These are phyloP conservation scores for Penicillium sp. DNA, from an alignment of 2,329 filamentous ascomycete genomes.

Conservation along the genomic window DNA sequence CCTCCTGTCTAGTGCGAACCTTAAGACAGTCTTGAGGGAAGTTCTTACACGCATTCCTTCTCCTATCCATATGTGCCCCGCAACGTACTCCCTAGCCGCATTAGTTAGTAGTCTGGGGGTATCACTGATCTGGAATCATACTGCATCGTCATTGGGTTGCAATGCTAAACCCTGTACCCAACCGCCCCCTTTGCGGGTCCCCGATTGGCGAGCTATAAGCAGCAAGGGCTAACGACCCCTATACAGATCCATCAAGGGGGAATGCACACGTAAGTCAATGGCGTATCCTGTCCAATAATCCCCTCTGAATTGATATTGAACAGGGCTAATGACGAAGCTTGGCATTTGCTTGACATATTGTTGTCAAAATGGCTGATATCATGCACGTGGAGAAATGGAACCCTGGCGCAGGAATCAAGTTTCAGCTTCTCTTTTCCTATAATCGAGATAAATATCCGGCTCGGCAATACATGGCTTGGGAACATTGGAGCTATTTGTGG, in stretches of 20 bases:
- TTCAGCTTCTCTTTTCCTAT: neutral
- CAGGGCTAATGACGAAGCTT: slow-evolving; percentile 8
- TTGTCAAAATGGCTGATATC: neutral
- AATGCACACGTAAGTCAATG: slow-evolving; percentile 10
- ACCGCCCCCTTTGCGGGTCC: slow-evolving; percentile 2
- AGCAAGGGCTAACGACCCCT: slow-evolving; percentile 9
- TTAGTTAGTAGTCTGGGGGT: neutral
- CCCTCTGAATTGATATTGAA: slow-evolving; percentile 2
- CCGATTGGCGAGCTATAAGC: neutral
- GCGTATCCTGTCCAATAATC: neutral
- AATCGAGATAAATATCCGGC: neutral
- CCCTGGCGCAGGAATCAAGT: neutral
- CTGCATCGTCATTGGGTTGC: slow-evolving; percentile 4
- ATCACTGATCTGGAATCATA: slow-evolving; percentile 1
- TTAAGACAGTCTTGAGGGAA: slow-evolving; percentile 4
- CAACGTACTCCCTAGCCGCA: slow-evolving; percentile 7
- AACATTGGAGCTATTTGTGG: slow-evolving; percentile 2
- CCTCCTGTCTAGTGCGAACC: slow-evolving; percentile 16
- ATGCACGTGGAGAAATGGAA: neutral
- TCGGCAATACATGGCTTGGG: slow-evolving; percentile 6
- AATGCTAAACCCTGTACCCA: neutral
- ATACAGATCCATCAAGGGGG: slow-evolving; percentile 8
- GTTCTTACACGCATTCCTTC: slow-evolving; percentile 11
- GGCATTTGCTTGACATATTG: slow-evolving; percentile 14
- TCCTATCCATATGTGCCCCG: slow-evolving; percentile 12